Conservation (phyloP, 2,329 filamentous ascomycete genomes). For the Aspergillus aculeatinus region DNA sequence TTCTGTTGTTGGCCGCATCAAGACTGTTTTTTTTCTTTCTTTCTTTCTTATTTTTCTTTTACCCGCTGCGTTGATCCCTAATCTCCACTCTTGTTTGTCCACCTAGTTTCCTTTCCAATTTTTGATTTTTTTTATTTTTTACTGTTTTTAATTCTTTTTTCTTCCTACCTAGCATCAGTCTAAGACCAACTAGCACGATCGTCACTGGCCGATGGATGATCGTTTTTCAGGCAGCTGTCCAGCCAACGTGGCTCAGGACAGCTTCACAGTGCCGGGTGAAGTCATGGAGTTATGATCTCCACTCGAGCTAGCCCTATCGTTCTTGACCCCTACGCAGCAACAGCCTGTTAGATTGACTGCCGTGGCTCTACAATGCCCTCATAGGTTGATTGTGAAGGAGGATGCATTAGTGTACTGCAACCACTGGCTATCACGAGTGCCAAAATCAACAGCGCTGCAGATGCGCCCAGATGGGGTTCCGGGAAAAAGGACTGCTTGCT, state of each 20-base stretch:
- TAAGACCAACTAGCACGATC: conserved; percentile 2
- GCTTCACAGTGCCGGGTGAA: conserved; percentile 8
- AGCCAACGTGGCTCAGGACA: conserved; percentile 28
- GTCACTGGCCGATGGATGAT: conserved; percentile 6
- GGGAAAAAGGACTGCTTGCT: neutral
- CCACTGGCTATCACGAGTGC: neutral
- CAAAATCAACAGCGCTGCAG: neutral
- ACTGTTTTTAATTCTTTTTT: too few species aligned
- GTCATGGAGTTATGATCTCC: conserved; percentile 14
- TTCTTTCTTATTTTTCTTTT: conserved; percentile 10
- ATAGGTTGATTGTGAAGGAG: neutral
- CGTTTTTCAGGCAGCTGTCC: conserved; percentile 13
- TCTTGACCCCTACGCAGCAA: neutral
- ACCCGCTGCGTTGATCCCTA: neutral
- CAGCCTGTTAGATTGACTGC: conserved; percentile 1
- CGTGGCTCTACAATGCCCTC: neutral
- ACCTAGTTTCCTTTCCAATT: neutral
- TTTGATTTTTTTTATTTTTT: too few species aligned
- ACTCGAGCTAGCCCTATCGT: neutral
- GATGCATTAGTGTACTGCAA: neutral
- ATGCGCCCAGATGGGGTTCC: neutral
- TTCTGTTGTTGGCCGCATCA: neutral
- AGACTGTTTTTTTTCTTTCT: conserved; percentile 5
- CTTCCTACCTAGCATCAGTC: neutral
- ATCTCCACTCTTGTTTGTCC: neutral